Base-by-base conservation (phyloP, 441 rosid genomes). In the Arabidopsis lyrata region DNA sequence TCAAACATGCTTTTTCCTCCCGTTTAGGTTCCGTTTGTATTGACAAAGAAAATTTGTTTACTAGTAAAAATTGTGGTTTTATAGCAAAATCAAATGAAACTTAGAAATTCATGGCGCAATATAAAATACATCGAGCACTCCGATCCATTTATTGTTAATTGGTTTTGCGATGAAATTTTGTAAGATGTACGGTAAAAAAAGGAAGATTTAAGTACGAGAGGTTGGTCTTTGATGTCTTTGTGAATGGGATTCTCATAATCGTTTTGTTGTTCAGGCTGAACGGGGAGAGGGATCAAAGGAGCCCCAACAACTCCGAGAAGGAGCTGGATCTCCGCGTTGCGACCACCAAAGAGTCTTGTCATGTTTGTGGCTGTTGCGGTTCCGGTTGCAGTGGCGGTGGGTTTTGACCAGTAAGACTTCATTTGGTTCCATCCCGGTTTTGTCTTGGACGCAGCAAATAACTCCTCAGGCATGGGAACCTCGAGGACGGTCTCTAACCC, bases 241-340 rank as follows among this genome's bases (percentile, higher is more conserved):
- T 72, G 74, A 55, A 87, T 72, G 54, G 80, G 80, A 62, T 66
- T 81, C 38, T 78, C 81, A 15, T 73, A 68, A 15, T 56, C 78
- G 11, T 77, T 78, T 34, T 77, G 86, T 5, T 72, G 63, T 13
- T 80, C 75, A 48, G 49, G 41, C 12, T 31, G 79, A 27, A 89
- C 80, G 9, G 97, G 94, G 34, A 94, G 79, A 82, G 97, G 97
- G 76, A 89, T 85, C 81, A 94, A 81, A 5, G 97, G 99, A 77
- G 99, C 97, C 3, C 95, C 99, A 50, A 82, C 84, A 44, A 94
- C 97, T 20, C 99, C 99, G 18, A 94, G 88, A 73, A 94, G 81
- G 22, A 94, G 86, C 77, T 92, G 99, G 66, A 92, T 86, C 90
- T 94, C 95, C 0, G 91, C 67, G 75, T 77, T 89, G 32, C 81